Evolutionary conservation across 805 yeast genomes (phyloP), one percentile per base, ranked within the genome.

Genomic region (Wickerhamiella kurtzmanii): DNA sequence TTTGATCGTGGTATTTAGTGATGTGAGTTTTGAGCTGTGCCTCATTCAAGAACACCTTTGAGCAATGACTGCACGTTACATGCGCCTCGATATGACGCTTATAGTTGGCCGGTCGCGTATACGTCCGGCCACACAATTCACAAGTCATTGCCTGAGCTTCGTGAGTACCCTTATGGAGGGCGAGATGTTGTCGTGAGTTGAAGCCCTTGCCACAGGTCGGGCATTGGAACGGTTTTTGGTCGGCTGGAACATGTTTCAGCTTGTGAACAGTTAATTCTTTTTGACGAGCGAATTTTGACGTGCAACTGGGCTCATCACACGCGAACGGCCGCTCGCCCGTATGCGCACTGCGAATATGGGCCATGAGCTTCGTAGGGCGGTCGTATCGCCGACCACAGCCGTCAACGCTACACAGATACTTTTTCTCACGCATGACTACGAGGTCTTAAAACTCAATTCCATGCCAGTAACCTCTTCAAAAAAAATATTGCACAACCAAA

Each of bases 91-190:
- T 64, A 62, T 92, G 96, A 42, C 80, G 81, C 45, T 83, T 71
- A 48, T 86, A 67, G 15, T 84, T 79, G 49, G 82, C 84, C 61
- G 81, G 85, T 54, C 81, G 82, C 57, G 78, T 74, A 57, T 86
- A 89, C 0, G 77, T 61, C 53, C 77, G 84, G 0, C 55, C 52
- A 58, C 98, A 92, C 2, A 69, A 75, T 20, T 72, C 79, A 53
- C 72, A 67, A 2, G 72, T 56, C 20, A 53, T 50, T 56, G 79
- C 80, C 1, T 85, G 74, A 52, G 73, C 71, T 3, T 77, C 76
- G 60, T 92, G 97, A 2, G 94, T 81, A 36, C 75, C 72, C 63
- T 80, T 86, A 61, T 92, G 98, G 45, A 95, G 72, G 51, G 72
- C 75, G 48, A 86, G 67, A 58, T 88, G 96, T 64, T 92, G 97